These are phyloP conservation scores for Conoideocrella luteorostrata DNA, from an alignment of 2,329 filamentous ascomycete species.

Conservation along the genomic window DNA sequence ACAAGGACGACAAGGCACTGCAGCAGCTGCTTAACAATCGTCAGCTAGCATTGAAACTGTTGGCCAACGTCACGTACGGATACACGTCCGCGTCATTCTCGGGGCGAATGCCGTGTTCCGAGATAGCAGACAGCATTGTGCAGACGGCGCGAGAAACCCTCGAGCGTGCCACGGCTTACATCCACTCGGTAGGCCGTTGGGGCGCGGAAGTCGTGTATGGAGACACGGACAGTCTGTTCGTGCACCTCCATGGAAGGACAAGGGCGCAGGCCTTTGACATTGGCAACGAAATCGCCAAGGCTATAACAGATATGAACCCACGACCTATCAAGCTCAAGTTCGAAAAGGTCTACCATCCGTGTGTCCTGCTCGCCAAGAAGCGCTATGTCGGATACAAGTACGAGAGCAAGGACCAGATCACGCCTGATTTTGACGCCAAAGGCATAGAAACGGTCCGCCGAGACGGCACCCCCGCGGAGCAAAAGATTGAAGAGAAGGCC, in stretches of 20 bases:
- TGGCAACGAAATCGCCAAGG: conserved; percentile 83
- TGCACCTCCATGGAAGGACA: conserved; percentile 81
- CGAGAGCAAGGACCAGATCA: conserved; percentile 65
- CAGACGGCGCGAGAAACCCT: conserved; percentile 92
- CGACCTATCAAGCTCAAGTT: conserved; percentile 93
- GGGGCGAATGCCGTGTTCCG: conserved; percentile 93
- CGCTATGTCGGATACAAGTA: conserved; percentile 98
- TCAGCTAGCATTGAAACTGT: conserved; percentile 87
- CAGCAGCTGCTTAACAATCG: conserved; percentile 88
- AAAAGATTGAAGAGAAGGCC: conserved; percentile 92
- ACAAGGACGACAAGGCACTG: conserved; percentile 79
- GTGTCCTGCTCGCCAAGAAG: conserved; percentile 90
- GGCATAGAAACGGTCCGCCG: conserved; percentile 95
- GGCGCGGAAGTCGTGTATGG: conserved; percentile 96
- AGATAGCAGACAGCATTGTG: conserved; percentile 97
- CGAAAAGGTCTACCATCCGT: conserved; percentile 96
- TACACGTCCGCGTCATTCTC: conserved; percentile 97
- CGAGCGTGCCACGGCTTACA: conserved; percentile 86
- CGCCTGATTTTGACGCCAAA: conserved; percentile 93
- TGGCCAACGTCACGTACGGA: conserved; percentile 98
- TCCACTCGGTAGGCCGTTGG: conserved; percentile 84
- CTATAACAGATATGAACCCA: conserved; percentile 84
- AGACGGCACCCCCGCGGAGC: conserved; percentile 90
- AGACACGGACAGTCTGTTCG: conserved; percentile 92
- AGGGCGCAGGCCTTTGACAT: conserved; percentile 86